Evolutionary conservation across 371 early-diverging fungal species (phyloP), one percentile per base, ranked within the genome.

Genomic region (Mortierella sp.): DNA sequence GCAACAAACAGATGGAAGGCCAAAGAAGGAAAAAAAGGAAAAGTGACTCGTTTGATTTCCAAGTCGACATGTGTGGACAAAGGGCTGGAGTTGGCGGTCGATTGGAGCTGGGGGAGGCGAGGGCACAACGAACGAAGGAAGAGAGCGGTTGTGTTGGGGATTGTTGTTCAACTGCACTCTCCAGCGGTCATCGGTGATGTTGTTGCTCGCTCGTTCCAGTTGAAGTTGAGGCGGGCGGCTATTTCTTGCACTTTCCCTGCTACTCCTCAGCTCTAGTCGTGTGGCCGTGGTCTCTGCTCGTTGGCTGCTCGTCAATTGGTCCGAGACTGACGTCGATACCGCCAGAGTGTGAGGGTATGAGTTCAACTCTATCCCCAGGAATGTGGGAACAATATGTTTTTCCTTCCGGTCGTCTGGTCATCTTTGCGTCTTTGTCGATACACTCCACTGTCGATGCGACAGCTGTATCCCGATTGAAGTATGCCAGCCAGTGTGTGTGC

Each of bases 11-110:
- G 78, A 72, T 80, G 75, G 80, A 76, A 76, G 76, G 69, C 53
- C 46, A 76, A 48, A 70, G 76, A 80, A 80, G 69, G 76, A 80
- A 69, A 76, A 37, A 70, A 69, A 53, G 51, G 13, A 61, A 64
- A 74, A 31, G 72, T 72, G 72, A 72, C 72, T 51, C 48, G 59
- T 44, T 50, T 61, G 48, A 43, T 61, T 61, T 61, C 3, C 28
- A 26, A 26, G 61, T 61, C 74, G 50, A 54, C 40, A 37, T 8
- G 19, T n/a, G 44, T 14, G 43, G 37, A 16, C 53, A n/a, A 31
- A 37, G 26, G n/a, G n/a, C n/a, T n/a, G n/a, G n/a, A n/a, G n/a
- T n/a, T n/a, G n/a, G 44, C 14, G 19, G 46, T n/a, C 21, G 21
- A 46, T 51, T 37, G 67, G 67, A 64, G 67, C 43, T 24, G 8